phyloP scores from a whole-genome alignment of 169 alveolate species.

The Toxoplasma gondii region DNA sequence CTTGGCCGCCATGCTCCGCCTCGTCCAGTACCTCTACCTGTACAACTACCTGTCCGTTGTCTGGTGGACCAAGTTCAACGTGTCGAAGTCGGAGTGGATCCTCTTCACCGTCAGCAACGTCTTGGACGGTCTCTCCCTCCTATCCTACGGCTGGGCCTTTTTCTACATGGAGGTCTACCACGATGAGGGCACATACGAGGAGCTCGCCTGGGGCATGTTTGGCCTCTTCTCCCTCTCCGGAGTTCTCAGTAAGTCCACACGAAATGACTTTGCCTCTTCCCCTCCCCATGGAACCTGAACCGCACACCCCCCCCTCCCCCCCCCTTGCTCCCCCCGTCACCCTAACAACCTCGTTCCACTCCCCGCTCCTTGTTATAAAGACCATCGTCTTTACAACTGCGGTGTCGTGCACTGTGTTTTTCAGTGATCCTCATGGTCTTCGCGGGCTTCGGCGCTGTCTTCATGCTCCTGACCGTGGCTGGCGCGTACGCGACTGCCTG shows the following conservation, averaged over 20 bases:
- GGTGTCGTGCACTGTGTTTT: not conserved
- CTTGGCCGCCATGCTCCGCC: conserved; percentile 81
- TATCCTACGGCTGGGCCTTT: conserved; percentile 86
- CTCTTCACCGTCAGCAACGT: conserved; percentile 84
- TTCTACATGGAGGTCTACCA: conserved; percentile 89
- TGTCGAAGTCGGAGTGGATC: conserved; percentile 87
- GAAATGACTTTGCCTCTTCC: not conserved
- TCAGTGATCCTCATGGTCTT: conserved; percentile 84
- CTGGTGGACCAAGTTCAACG: conserved; percentile 89
- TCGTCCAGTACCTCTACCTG: conserved; percentile 85
- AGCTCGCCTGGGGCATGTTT: conserved; percentile 85
- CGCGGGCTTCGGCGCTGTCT: conserved; percentile 87
- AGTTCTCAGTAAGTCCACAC: conserved; percentile 69
- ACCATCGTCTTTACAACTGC: not conserved
- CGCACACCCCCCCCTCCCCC: not conserved
- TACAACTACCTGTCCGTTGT: conserved; percentile 83
- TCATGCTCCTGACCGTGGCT: conserved; percentile 81
- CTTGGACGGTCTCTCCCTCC: conserved; percentile 82
- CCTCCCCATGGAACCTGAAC: not conserved
- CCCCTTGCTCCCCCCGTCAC: not conserved
- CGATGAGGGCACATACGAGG: conserved; percentile 89
- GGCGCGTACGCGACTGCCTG: conserved; percentile 76
- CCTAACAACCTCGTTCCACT: not conserved
- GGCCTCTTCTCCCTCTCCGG: conserved; percentile 85
- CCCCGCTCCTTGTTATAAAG: too few relatives aligned